Evolutionary conservation across 495 filamentous ascomycete genomes (phyloP).

Genomic region (Aspergillus coremiiformis): DNA sequence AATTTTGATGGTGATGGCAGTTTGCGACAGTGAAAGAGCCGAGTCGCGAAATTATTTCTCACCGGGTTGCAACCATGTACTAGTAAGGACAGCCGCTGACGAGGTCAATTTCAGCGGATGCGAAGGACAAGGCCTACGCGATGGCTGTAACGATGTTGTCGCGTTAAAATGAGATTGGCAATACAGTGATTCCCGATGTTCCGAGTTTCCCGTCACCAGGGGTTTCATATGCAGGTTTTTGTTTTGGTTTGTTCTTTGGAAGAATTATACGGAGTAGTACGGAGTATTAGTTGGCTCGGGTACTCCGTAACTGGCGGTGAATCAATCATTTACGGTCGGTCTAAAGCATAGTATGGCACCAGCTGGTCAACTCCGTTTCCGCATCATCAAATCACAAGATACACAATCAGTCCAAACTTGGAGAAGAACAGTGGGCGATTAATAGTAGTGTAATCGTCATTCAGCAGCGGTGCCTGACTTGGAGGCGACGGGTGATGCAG

Average conservation of each 20-base stretch:
- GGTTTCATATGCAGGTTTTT: background rate
- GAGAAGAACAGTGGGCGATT: slow-evolving; percentile 10
- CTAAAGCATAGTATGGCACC: background rate
- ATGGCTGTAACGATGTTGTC: slow-evolving; percentile 29
- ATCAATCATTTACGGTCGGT: background rate
- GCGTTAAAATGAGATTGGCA: background rate
- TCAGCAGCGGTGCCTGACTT: slow-evolving; percentile 17
- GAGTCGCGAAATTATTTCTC: slow-evolving; percentile 31
- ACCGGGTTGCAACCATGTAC: slow-evolving; percentile 35
- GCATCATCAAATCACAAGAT: background rate
- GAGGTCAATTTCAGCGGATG: slow-evolving; percentile 22
- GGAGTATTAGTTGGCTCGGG: background rate
- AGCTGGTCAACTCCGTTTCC: background rate
- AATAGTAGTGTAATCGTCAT: no score
- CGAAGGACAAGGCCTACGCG: slow-evolving; percentile 30
- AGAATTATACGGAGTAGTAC: no score
- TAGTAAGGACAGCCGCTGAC: slow-evolving; percentile 26
- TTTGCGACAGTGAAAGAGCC: slow-evolving; percentile 25
- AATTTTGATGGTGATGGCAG: slow-evolving; percentile 38
- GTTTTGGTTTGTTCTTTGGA: background rate
- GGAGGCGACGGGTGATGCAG: slow-evolving; percentile 15
- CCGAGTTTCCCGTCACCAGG: no score
- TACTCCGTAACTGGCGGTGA: slow-evolving; percentile 11
- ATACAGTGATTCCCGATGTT: no score
- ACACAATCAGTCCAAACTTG: background rate